phyloP scores from a whole-genome alignment of 108 stramenopile genomes.

The Cyclotella sp. region DNA sequence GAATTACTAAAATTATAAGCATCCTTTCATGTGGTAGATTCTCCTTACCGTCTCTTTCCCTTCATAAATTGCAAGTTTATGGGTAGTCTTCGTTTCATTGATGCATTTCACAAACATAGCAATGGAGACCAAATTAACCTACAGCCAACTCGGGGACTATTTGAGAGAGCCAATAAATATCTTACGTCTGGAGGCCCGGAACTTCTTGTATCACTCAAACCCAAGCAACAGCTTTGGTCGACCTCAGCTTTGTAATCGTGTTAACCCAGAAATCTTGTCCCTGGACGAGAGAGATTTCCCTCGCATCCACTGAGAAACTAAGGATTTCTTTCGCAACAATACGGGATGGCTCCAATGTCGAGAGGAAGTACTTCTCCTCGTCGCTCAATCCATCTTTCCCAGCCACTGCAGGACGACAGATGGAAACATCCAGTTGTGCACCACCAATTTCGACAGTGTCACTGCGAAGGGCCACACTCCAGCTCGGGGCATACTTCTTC shows the following conservation, averaged over 20 bases:
- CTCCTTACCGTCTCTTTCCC: too few species aligned
- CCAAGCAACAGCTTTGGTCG: slow-evolving; percentile 67
- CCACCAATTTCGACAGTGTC: slow-evolving; percentile 82
- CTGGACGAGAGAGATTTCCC: slow-evolving; percentile 59
- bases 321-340: slow-evolving; percentile 31
- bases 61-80: too few species aligned
- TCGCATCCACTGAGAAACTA: slow-evolving; percentile 63
- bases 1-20: too few species aligned
- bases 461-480: slow-evolving; percentile 69
- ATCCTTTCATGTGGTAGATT: too few species aligned
- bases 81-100: too few species aligned
- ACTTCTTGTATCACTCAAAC: slow-evolving; percentile 8
- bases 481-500: slow-evolving; percentile 68
- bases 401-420: slow-evolving; percentile 80
- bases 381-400: slow-evolving; percentile 69
- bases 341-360: slow-evolving; percentile 67
- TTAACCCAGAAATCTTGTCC: slow-evolving; percentile 80
- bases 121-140: too few species aligned
- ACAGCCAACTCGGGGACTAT: too few species aligned
- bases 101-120: too few species aligned
- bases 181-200: too few species aligned
- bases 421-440: slow-evolving; percentile 70
- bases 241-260: slow-evolving; percentile 62
- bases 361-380: slow-evolving; percentile 58
- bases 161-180: too few species aligned